Percentiles rank a stretch among this genome's conserved stretches.
These are phyloP conservation scores for Penicillium longicatenatum DNA, from an alignment of 495 filamentous ascomycete species.

Conservation along the genomic window DNA sequence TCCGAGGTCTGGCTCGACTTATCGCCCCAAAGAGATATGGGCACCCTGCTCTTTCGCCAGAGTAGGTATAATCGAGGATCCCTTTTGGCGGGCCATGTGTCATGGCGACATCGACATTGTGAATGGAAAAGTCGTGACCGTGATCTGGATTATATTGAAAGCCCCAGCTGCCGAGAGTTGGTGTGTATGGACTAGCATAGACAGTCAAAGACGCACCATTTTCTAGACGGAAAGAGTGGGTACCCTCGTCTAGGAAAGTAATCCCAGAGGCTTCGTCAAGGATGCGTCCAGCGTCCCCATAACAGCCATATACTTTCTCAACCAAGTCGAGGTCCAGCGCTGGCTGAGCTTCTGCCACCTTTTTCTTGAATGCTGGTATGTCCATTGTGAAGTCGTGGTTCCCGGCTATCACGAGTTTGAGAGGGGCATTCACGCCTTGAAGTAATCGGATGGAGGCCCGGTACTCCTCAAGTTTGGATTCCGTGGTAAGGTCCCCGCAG, in stretches of 20 bases:
- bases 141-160: constrained; percentile 57
- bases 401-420: constrained; percentile 74
- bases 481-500: constrained; percentile 66
- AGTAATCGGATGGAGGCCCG: constrained; percentile 51
- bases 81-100: constrained; percentile 68
- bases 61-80: constrained; percentile 49
- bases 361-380: constrained; percentile 29
- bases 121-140: constrained; percentile 51
- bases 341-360: constrained; percentile 30
- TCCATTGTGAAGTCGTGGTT: constrained; percentile 74
- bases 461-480: constrained; percentile 59
- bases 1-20: constrained; percentile 49
- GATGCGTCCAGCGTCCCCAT: constrained; percentile 30
- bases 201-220: constrained; percentile 62
- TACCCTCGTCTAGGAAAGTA: constrained; percentile 63
- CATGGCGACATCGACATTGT: constrained; percentile 59
- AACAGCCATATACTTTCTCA: constrained; percentile 30
- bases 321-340: constrained; percentile 30
- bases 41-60: constrained; percentile 52
- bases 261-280: constrained; percentile 47
- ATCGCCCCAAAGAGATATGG: constrained; percentile 57
- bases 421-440: constrained; percentile 51
- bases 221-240: constrained; percentile 49
- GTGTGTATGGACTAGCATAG: constrained; percentile 68
- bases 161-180: constrained; percentile 55